These are phyloP conservation scores for Botrytis galanthina DNA, from an alignment of 2,329 filamentous ascomycete species.

Conservation along the genomic window DNA sequence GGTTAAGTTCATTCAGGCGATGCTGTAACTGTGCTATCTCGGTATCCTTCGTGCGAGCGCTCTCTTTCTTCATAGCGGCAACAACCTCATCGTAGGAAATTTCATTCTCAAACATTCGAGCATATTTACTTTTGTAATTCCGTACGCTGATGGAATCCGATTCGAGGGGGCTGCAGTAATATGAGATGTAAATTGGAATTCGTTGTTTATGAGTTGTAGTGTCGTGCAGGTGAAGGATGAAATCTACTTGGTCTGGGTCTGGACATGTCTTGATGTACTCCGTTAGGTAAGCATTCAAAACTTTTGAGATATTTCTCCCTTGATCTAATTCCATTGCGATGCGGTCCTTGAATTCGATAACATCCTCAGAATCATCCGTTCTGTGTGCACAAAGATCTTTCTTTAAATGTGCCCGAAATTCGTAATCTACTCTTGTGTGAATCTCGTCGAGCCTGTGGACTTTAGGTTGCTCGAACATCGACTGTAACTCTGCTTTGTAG, in stretches of 20 bases:
- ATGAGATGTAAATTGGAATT: slow-evolving; percentile 31
- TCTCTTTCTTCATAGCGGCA: slow-evolving; percentile 32
- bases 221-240: slow-evolving; percentile 25
- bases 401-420: slow-evolving; percentile 31
- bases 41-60: slow-evolving; percentile 24
- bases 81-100: slow-evolving; percentile 33
- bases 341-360: slow-evolving; percentile 19
- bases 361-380: slow-evolving; percentile 21
- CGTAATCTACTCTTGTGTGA: slow-evolving; percentile 27
- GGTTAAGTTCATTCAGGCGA: slow-evolving; percentile 32
- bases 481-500: slow-evolving; percentile 28
- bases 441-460: slow-evolving; percentile 29
- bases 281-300: slow-evolving; percentile 26
- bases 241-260: slow-evolving; percentile 20
- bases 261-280: slow-evolving; percentile 18
- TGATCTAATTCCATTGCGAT: slow-evolving; percentile 24
- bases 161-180: slow-evolving; percentile 31
- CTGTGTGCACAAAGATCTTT: slow-evolving; percentile 27
- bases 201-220: slow-evolving; percentile 30
- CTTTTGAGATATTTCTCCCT: slow-evolving; percentile 21
- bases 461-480: slow-evolving; percentile 29
- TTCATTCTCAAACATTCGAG: slow-evolving; percentile 32
- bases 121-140: slow-evolving; percentile 37
- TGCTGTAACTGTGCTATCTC: slow-evolving; percentile 26
- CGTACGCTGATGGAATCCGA: slow-evolving; percentile 29